These are phyloP conservation scores for Aegilops longissima DNA, from an alignment of 176 grass and related monocot species.

Conservation along the genomic window DNA sequence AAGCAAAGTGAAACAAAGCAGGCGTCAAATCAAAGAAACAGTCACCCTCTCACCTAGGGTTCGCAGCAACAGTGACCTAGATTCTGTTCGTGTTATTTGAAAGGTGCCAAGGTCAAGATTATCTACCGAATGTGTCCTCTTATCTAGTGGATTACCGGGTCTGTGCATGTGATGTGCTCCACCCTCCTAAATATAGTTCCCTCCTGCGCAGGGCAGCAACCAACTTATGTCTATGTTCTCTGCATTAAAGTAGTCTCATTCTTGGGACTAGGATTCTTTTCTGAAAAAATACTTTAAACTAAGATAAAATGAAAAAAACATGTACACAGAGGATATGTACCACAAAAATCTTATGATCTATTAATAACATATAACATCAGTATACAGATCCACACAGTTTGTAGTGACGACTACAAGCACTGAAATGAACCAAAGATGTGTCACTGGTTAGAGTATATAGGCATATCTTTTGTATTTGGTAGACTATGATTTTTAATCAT, in stretches of 20 bases:
- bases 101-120: constrained; percentile 83
- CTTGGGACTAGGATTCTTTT: neutral
- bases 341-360: no score
- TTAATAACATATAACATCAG: no score
- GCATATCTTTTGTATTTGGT: no score
- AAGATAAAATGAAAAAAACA: no score
- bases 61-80: neutral
- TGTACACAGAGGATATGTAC: no score
- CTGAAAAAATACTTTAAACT: no score
- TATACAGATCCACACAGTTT: no score
- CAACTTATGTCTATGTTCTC: neutral
- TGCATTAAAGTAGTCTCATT: neutral
- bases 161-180: neutral
- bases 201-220: constrained; percentile 6
- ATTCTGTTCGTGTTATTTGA: constrained; percentile 35
- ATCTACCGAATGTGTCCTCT: constrained; percentile 58
- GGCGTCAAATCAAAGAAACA: constrained; percentile 48
- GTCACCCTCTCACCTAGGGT: constrained; percentile 39
- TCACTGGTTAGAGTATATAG: no score
- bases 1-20: constrained; percentile 12
- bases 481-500: no score
- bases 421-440: no score
- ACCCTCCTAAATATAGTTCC: constrained; percentile 13
- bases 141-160: constrained; percentile 26
- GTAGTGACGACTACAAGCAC: no score